Base-by-base conservation (phyloP, 2,329 filamentous ascomycete species). In the Metarhizium brunneum region DNA sequence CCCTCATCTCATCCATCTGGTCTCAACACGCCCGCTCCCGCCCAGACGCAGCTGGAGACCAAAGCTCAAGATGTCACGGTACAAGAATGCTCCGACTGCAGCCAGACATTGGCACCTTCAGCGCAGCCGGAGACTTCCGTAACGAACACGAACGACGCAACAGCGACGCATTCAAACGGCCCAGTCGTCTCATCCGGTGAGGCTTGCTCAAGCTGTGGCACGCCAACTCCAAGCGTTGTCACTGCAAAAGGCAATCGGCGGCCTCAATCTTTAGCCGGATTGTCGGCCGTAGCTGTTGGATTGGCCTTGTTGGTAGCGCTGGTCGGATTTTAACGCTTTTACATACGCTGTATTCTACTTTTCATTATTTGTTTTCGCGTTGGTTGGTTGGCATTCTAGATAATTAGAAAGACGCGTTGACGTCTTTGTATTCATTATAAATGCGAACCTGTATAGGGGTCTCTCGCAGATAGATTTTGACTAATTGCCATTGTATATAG, bases 61-160 rank as follows among this genome's bases (percentile, higher is more conserved):
- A 11, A 7, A 35, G 10, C 2, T 11, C 32, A 35, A 11, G 10
- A 7, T 7, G 7, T 35, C 10, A 3, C 32, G 2, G 32, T 7
- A 35, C 32, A 35, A 11, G 10, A 7, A 35, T 35, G 32, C 32
- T 35, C 32, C 32, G 5, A 68, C 70, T 48, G 63, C 38, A 16
- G 38, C 38, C 38, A 13, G 38, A 40, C 38, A 7, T 16, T 40
- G 10, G 14, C 13, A 40, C 38, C 38, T 13, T 2, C 38, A 14
- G 38, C 14, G 8, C 38, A 16, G 38, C 14, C 38, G 1, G 38
- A 13, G 13, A 40, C 38, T 16, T 16, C 38, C 11, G 13, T 16
- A 16, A 11, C 32, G 2, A 11, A 10, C 38, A 0, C 38, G 5
- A 4, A 14, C 8, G 38, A 40, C 14, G 38, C 11, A 16, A 5